Evolutionary conservation across 345 rosid species (phyloP), one percentile per base, ranked within the genome.

Genomic region (Cochlearia excelsa): DNA sequence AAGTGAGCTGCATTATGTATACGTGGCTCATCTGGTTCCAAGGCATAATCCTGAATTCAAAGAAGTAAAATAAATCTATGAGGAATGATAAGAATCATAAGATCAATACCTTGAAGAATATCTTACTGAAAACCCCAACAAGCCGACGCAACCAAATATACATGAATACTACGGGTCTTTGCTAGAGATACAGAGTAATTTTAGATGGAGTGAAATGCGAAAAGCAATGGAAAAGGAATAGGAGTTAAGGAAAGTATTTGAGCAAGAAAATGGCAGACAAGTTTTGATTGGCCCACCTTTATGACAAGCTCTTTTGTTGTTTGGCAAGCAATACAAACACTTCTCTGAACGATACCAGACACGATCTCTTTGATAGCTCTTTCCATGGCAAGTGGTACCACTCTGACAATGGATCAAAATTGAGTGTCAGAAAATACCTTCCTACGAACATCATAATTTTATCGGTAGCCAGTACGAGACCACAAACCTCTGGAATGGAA

Each of bases 281-380:
- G 38, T 39, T 42, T 27, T 54, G 38, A 63, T 44, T 46, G 54
- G 70, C 63, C 64, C 35, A 92, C 99, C 99, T 93, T 93, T 57
- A 93, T 69, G 64, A 93, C 99, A 74, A 93, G 91, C 71, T 93
- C 97, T 75, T 93, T 93, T 53, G 97, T 89, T 46, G 97, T 93
- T 75, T 93, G 97, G 50, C 94, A 86, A 50, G 99, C 97, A 73
- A 93, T 89, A 40, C 95, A 84, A 78, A 93, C 99, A 77, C 99
- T 93, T 51, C 94, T 86, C 74, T 89, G 95, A 73, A 93, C 95
- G 73, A 89, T 85, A 61, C 87, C 81, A 59, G 89, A 57, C 54
- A 93, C 97, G 31, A 87, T 89, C 74, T 89, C 99, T 50, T 89
- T 93, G 76, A 93, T 81, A 42, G 99, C 99, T 77, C 91, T 80